Base-by-base conservation (phyloP, 2,329 filamentous ascomycete genomes). In the Trichoderma sp. region DNA sequence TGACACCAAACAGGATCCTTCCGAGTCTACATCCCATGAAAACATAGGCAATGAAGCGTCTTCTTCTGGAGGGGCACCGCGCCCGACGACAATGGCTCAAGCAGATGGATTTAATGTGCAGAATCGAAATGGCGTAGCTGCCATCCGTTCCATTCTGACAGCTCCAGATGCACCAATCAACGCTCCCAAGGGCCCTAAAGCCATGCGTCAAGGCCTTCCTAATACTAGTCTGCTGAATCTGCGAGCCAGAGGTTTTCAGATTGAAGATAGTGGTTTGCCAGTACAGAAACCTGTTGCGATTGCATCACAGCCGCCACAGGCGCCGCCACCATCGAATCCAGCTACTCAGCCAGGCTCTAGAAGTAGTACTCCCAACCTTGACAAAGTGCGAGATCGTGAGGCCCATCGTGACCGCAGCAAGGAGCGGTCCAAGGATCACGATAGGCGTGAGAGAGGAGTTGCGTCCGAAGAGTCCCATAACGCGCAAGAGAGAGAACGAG, bases 131-230 rank as follows among this genome's bases (percentile, higher is more conserved):
- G 72, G 72, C 33, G 57, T 72, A 14, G 69, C 43, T 10, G 69
- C 73, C 49, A 76, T 79, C 70, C 79, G 78, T 72, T 77, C 77
- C 62, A 75, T 79, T 33, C 68, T 76, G 70, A 70, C 79, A 65
- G 76, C 74, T 70, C 79, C 81, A 72, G 79, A 82, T 74, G 79
- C 81, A 63, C 88, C 88, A 56, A 79, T 89, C 81, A 93, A 86
- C 81, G 96, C 96, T 33, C 96, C 96, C 33, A 97, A 92, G 67
- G 96, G 94, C 11, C 96, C 96, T 59, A 94, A 96, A 81, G 96
- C 96, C 21, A 97, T 98, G 93, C 88, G 95, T 72, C 91, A 96
- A 80, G 93, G 94, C 35, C 84, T 94, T 13, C 92, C 92, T 63
- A 96, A 96, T 79, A 94, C 91, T 69, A 92, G 92, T 73, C 87